Evolutionary conservation across 1,284 basidiomycete species (phyloP).

Genomic region (Ganoderma leucocontextum): DNA sequence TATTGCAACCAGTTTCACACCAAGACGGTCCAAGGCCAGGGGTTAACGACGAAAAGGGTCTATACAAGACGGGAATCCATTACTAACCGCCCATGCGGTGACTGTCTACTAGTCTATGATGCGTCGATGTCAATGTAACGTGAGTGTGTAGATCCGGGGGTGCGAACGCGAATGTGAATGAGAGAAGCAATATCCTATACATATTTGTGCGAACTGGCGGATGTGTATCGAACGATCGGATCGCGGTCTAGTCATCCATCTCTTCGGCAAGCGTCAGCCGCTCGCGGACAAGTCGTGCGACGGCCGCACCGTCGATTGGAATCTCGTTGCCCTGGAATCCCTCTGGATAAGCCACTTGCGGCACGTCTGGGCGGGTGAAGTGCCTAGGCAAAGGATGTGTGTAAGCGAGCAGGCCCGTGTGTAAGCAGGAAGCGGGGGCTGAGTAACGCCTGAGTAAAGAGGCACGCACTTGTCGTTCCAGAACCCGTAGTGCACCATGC

Average conservation of each 20-base stretch:
- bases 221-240: neutral
- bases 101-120: slow-evolving; percentile 6
- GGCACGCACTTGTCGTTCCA: slow-evolving; percentile 67
- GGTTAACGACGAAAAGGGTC: neutral
- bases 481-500: slow-evolving; percentile 87
- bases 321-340: slow-evolving; percentile 69
- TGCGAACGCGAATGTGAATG: neutral
- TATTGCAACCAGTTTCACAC: neutral
- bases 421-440: neutral
- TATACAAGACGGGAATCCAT: slow-evolving; percentile 3
- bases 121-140: neutral
- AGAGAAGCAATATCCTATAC: neutral
- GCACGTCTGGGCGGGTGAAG: slow-evolving; percentile 58
- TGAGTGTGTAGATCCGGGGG: neutral
- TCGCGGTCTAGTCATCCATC: slow-evolving; percentile 44
- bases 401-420: neutral
- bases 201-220: neutral
- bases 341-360: slow-evolving; percentile 58
- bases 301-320: slow-evolving; percentile 56
- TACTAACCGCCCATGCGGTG: neutral
- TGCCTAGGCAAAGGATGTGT: slow-evolving; percentile 37
- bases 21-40: neutral
- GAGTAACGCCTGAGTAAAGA: neutral
- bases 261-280: slow-evolving; percentile 49
- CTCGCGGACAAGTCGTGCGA: slow-evolving; percentile 47